Evolutionary conservation across 805 yeast species (phyloP).

Genomic region (Metschnikowia henanensis): DNA sequence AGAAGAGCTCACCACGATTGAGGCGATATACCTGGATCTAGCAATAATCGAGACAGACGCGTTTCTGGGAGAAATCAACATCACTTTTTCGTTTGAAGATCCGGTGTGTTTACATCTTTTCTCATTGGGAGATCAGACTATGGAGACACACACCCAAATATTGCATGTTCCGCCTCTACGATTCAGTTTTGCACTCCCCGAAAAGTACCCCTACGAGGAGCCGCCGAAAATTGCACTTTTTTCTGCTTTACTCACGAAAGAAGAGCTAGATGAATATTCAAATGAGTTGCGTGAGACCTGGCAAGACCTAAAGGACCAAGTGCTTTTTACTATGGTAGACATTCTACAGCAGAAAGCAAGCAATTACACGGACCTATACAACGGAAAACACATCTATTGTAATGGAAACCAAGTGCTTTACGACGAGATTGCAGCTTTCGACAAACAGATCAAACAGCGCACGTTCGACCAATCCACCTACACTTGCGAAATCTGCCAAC

Average conservation of each 20-base stretch:
- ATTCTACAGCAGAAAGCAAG: slow-evolving; percentile 18
- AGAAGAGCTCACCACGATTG: slow-evolving; percentile 43
- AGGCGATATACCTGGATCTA: slow-evolving; percentile 43
- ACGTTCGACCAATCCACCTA: slow-evolving; percentile 40
- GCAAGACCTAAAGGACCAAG: slow-evolving; percentile 35
- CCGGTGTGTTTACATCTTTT: slow-evolving; percentile 16
- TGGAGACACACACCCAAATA: too few species aligned
- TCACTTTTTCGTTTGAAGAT: slow-evolving; percentile 25
- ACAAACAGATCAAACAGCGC: slow-evolving; percentile 18
- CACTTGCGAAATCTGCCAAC: slow-evolving; percentile 58
- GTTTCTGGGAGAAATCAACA: slow-evolving; percentile 24
- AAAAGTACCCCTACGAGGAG: slow-evolving; percentile 32
- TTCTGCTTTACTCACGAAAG: slow-evolving; percentile 30
- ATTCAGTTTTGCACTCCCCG: slow-evolving; percentile 31
- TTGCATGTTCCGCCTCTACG: slow-evolving; percentile 31
- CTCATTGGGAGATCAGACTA: not conserved
- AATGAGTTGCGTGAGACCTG: slow-evolving; percentile 29
- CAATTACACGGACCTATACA: not conserved
- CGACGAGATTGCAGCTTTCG: slow-evolving; percentile 21
- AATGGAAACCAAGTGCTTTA: slow-evolving; percentile 12
- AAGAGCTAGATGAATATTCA: slow-evolving; percentile 16
- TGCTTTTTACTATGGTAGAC: slow-evolving; percentile 46
- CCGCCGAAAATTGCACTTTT: slow-evolving; percentile 28
- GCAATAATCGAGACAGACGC: slow-evolving; percentile 7
- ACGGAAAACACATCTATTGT: slow-evolving; percentile 10